Percentiles rank a stretch among this genome's conserved stretches.
Evolutionary conservation across 306 rosid species (phyloP).

Genomic region (Vigna mungo): DNA sequence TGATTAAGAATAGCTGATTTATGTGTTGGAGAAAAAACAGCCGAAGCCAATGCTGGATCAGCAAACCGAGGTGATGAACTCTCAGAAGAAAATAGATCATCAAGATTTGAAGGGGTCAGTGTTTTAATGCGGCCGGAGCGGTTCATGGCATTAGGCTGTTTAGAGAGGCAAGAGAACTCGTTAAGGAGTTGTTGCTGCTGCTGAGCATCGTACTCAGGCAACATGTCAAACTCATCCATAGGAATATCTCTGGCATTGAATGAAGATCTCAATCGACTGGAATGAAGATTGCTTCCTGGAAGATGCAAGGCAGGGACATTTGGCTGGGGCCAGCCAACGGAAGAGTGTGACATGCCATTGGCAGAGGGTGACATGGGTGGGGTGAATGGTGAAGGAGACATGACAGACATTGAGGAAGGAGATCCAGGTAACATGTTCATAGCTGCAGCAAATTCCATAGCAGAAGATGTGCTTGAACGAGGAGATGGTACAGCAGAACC

Average conservation of each 20-base stretch:
- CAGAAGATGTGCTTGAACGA: conserved; percentile 8
- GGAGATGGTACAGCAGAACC: conserved; percentile 26
- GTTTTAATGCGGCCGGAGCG: conserved; percentile 12
- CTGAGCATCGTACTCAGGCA: conserved; percentile 9
- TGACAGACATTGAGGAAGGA: conserved; percentile 22
- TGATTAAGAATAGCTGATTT: conserved; percentile 20
- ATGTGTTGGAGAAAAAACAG: conserved; percentile 29
- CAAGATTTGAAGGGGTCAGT: conserved; percentile 10
- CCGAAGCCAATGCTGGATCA: conserved; percentile 16
- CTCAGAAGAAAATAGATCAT: conserved; percentile 7
- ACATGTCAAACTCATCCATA: background rate
- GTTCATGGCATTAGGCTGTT: conserved; percentile 5
- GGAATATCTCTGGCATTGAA: conserved; percentile 31
- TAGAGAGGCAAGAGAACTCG: conserved; percentile 17
- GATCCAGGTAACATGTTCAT: conserved; percentile 21
- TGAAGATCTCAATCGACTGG: conserved; percentile 23
- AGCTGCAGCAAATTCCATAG: conserved; percentile 14
- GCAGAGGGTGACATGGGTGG: conserved; percentile 19
- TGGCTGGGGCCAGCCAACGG: conserved; percentile 11
- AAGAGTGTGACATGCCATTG: conserved; percentile 25
- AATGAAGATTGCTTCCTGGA: conserved; percentile 16
- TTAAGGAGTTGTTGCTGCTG: conserved; percentile 14
- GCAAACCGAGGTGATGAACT: conserved; percentile 23
- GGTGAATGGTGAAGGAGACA: conserved; percentile 21
- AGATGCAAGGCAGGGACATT: conserved; percentile 11